These are phyloP conservation scores for Aspergillus udagawae DNA, from an alignment of 2,329 filamentous ascomycete species.

Conservation along the genomic window DNA sequence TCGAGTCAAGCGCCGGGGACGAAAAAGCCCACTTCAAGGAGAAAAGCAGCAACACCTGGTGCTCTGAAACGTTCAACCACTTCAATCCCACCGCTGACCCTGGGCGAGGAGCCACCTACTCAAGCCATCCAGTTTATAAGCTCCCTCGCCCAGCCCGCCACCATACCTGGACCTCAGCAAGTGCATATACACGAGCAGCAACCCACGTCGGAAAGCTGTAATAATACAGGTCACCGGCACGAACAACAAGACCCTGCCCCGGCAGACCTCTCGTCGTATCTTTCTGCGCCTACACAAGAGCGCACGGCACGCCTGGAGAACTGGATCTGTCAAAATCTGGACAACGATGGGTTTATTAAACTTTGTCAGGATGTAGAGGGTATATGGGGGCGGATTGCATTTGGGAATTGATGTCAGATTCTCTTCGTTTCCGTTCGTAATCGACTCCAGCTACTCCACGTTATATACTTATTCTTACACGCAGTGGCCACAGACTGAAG, in stretches of 20 bases:
- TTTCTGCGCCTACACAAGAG: conserved; percentile 26
- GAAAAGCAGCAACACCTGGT: not conserved
- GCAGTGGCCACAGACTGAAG: not conserved
- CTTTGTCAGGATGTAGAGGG: conserved; percentile 40
- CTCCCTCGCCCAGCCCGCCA: not conserved
- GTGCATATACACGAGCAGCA: not conserved
- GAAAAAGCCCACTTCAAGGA: not conserved
- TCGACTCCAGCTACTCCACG: not conserved
- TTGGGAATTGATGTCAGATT: conserved; percentile 24
- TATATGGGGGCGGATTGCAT: conserved; percentile 38
- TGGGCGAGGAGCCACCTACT: not conserved
- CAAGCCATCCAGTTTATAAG: not conserved
- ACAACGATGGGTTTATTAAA: conserved; percentile 37
- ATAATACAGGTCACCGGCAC: not conserved
- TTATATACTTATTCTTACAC: not conserved
- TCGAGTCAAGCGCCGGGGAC: not conserved
- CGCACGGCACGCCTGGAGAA: conserved; percentile 32
- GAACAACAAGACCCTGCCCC: conserved; percentile 3
- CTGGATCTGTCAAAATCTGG: conserved; percentile 41
- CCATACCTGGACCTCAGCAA: not conserved
- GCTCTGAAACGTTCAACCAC: not conserved
- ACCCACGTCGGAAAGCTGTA: too few relatives aligned
- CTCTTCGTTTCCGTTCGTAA: not conserved
- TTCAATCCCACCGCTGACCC: not conserved
- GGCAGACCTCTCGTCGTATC: conserved; percentile 29